Base-by-base conservation (phyloP, 176 grass and related monocot species). In the Zoysia pacifica region DNA sequence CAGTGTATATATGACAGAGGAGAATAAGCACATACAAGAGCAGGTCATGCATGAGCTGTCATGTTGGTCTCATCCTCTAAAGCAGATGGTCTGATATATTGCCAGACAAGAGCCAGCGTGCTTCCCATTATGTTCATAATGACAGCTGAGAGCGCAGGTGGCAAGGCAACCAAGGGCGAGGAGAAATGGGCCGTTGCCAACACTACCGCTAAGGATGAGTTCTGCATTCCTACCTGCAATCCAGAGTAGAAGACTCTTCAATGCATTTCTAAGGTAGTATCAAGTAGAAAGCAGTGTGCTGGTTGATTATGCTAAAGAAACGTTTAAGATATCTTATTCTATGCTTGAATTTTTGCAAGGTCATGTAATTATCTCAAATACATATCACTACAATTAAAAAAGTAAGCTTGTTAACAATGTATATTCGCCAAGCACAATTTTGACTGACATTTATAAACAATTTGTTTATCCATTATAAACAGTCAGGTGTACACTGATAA, bases 71-170 rank as follows among this genome's bases (percentile, higher is more conserved):
- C 65, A 8, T 55, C 70, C 53, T 84, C 52, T n/a, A 49, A 58
- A 72, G 81, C 76, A 37, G 82, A 75, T 13, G 90, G 83, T 1
- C 10, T 36, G 56, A 90, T 69, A 18, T 56, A 82, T 72, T 86
- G 82, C 93, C 93, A 93, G 45, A 93, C 56, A 50, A 90, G 87
- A 82, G 82, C 82, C 60, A 97, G 78, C 56, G 87, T 64, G 80
- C 93, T 93, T n/a, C 93, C 90, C 90, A 97, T 93, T 36, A 97
- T 86, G 62, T 93, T 93, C 93, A 97, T 97, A 28, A 97, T 74
- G 62, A 97, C 80, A 64, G 90, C 93, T 20, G 93, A 97, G 20
- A 97, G 69, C 62, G 93, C 93, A 84, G 93, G 67, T 19, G 85
- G 90, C 58, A 97, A 90, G 13, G 85, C 85, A 0, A 97, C 93